A percentile compares a stretch with the other conserved stretches of the same genome.
Evolutionary conservation across 2,329 filamentous ascomycete species (phyloP).

Genomic region (Beauveria scarabaeidicola): DNA sequence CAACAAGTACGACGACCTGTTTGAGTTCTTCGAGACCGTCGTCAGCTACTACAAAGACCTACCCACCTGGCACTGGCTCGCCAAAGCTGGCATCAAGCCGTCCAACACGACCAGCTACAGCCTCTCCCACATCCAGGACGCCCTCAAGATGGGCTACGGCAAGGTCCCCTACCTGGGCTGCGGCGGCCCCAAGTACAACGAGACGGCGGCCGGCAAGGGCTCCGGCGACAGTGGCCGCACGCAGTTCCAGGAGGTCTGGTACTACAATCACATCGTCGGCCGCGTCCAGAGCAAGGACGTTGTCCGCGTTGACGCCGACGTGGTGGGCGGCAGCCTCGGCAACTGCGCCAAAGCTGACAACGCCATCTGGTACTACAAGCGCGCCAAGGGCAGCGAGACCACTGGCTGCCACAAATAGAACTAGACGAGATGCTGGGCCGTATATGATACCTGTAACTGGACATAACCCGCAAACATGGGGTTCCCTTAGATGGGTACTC

Average conservation of each 20-base stretch:
- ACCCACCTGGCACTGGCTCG: slow-evolving; percentile 55
- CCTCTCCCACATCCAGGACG: slow-evolving; percentile 41
- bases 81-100: slow-evolving; percentile 43
- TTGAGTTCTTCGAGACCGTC: slow-evolving; percentile 55
- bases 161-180: slow-evolving; percentile 53
- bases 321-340: slow-evolving; percentile 39
- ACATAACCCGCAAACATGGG: neutral
- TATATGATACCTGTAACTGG: neutral
- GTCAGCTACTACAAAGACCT: slow-evolving; percentile 48
- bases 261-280: slow-evolving; percentile 54
- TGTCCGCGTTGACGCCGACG: slow-evolving; percentile 32
- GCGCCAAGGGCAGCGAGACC: slow-evolving; percentile 27
- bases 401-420: neutral
- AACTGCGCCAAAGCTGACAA: slow-evolving; percentile 46
- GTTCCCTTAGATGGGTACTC: neutral
- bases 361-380: slow-evolving; percentile 47
- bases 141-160: slow-evolving; percentile 42
- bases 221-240: slow-evolving; percentile 48
- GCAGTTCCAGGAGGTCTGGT: slow-evolving; percentile 55
- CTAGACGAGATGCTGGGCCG: neutral
- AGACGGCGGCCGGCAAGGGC: slow-evolving; percentile 47
- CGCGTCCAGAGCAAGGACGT: slow-evolving; percentile 43
- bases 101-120: slow-evolving; percentile 51
- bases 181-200: slow-evolving; percentile 50
- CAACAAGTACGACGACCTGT: slow-evolving; percentile 46